A percentile compares a stretch with the other conserved stretches of the same genome.
phyloP scores from a whole-genome alignment of 495 filamentous ascomycete genomes.

The Cudoniella acicularis region DNA sequence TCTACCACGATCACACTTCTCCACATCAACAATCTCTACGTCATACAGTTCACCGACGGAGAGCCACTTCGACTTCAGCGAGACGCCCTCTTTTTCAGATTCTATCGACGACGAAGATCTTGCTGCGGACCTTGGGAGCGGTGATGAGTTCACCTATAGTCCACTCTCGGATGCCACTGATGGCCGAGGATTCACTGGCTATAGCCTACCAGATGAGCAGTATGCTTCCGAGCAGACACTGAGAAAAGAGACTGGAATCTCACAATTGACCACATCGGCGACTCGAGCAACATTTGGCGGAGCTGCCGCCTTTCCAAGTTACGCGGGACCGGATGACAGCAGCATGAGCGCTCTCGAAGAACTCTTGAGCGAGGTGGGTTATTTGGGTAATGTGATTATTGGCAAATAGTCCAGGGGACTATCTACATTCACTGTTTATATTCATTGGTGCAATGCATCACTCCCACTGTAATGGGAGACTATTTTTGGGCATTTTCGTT shows the following conservation, averaged over 20 bases:
- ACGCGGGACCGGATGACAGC: neutral
- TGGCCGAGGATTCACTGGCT: slow-evolving; percentile 15
- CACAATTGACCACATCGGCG: slow-evolving; percentile 3
- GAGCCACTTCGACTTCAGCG: slow-evolving; percentile 13
- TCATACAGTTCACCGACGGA: slow-evolving; percentile 27
- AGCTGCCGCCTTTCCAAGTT: neutral
- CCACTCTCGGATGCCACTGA: slow-evolving; percentile 6
- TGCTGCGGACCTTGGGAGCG: slow-evolving; percentile 13
- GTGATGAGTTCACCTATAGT: slow-evolving; percentile 21
- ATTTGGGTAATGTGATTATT: slow-evolving; percentile 21
- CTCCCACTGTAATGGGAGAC: neutral
- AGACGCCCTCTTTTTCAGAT: slow-evolving; percentile 5
- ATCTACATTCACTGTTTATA: neutral
- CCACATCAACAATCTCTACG: slow-evolving; percentile 33
- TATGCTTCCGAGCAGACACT: slow-evolving; percentile 17
- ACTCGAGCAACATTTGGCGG: slow-evolving; percentile 21
- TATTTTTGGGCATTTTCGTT: neutral
- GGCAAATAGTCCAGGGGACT: slow-evolving; percentile 12
- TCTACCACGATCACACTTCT: slow-evolving; percentile 34
- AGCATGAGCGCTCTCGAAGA: slow-evolving; percentile 20
- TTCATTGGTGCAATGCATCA: neutral
- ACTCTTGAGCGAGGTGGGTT: slow-evolving; percentile 23
- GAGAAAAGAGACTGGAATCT: slow-evolving; percentile 6
- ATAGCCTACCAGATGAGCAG: slow-evolving; percentile 13
- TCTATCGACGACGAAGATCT: slow-evolving; percentile 19